Evolutionary conservation across 202 grass and related monocot species (phyloP), one percentile per base, ranked within the genome.

Genomic region (Elaeis oleifera): DNA sequence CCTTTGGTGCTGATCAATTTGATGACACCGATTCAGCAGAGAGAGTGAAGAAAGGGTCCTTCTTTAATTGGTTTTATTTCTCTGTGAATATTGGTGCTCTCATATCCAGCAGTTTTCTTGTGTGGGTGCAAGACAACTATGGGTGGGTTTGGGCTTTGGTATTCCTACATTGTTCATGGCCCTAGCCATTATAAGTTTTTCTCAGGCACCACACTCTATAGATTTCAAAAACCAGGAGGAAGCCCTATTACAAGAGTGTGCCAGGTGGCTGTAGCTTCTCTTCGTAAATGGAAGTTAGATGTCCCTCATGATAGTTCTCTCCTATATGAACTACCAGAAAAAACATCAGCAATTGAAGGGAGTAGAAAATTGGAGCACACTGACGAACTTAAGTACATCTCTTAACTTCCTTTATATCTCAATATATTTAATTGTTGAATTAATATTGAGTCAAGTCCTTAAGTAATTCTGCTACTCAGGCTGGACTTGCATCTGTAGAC

Each of bases 61-160:
- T 89, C 82, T 95, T 95, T 74, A 95, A 95, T 18, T 95, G 90
- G 90, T 95, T 86, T 63, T 95, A 89, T 72, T 95, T 89, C 73
- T 89, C 90, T 53, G 80, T 95, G 60, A 95, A 95, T 55, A 95
- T 95, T 31, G 90, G 90, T 49, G 90, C 82, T 80, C 85, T 95
- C 59, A 86, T 95, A 78, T 86, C 90, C n/a, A 95, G 90, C 67
- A 89, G 85, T 64, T 83, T 95, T 73, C 80, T 95, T 18, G 90
- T 95, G 71, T 95, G 90, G 90, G 79, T 95, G 29, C 90, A 95
- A 82, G 90, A 95, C 78, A 95, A 95, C 26, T 18, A 79, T 70
- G 90, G 90, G 69, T 95, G 90, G 90, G 85, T 5, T 44, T 78
- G 64, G 90, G 90, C 3, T 95, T 95, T 72, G 90, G 67, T 58